Conservation (phyloP, 805 yeast species). For the Wickerhamiella hasegawae region DNA sequence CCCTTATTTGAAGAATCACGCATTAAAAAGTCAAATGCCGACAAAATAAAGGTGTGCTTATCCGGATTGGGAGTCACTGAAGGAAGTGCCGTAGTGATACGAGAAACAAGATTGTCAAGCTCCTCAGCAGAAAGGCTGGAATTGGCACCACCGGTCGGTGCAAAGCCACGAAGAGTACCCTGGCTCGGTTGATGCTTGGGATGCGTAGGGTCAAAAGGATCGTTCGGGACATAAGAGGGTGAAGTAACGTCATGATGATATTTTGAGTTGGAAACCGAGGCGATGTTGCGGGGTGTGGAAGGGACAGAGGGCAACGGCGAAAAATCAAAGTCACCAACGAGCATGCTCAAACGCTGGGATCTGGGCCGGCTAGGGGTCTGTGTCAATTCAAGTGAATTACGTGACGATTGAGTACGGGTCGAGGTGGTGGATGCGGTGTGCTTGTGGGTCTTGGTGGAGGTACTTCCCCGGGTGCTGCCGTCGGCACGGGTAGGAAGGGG, state of each 20-base stretch:
- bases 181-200: background rate
- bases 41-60: constrained; percentile 6
- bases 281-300: background rate
- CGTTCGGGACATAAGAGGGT: too few species aligned
- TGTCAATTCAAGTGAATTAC: too few species aligned
- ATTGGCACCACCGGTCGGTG: background rate
- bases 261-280: background rate
- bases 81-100: constrained; percentile 8
- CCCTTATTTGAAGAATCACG: constrained; percentile 9
- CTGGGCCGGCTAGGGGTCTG: background rate
- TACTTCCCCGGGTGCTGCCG: background rate
- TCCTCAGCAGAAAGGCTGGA: constrained; percentile 1
- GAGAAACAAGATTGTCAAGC: constrained; percentile 6
- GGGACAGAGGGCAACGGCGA: background rate
- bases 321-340: background rate
- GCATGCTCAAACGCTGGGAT: background rate
- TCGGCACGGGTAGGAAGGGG: background rate
- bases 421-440: background rate
- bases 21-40: constrained; percentile 9
- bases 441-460: background rate
- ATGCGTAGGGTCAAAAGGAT: too few species aligned
- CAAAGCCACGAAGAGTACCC: background rate
- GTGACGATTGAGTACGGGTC: background rate
- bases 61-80: constrained; percentile 10
- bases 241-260: too few species aligned